Percentiles rank a stretch among this genome's conserved stretches.
phyloP scores from a whole-genome alignment of 2,329 filamentous ascomycete species.

The Monosporascus sp. region DNA sequence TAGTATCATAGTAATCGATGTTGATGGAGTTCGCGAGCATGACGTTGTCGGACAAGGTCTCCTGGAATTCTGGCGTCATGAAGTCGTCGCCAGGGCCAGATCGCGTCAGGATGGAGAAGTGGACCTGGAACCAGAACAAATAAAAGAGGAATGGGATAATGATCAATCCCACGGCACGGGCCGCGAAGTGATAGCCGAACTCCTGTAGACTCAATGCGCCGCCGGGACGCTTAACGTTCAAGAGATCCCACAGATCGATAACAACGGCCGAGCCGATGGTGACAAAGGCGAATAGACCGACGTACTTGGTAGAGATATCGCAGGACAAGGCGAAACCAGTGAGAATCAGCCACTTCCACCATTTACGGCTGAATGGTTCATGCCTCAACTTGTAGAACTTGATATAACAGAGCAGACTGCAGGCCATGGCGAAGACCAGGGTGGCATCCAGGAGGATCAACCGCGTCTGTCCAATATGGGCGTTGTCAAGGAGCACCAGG shows the following conservation, averaged over 20 bases:
- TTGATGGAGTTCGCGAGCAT: slow-evolving; percentile 83
- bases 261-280: slow-evolving; percentile 90
- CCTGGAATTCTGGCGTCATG: slow-evolving; percentile 97
- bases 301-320: slow-evolving; percentile 98
- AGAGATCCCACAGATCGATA: slow-evolving; percentile 91
- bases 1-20: slow-evolving; percentile 84
- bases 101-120: slow-evolving; percentile 81
- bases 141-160: slow-evolving; percentile 95
- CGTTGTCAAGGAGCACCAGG: slow-evolving; percentile 91
- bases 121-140: slow-evolving; percentile 99
- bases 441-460: slow-evolving; percentile 93
- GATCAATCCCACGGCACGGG: slow-evolving; percentile 80
- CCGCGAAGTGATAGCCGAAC: slow-evolving; percentile 85
- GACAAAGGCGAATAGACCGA: slow-evolving; percentile 93
- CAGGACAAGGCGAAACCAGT: slow-evolving; percentile 94
- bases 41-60: slow-evolving; percentile 89
- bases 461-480: slow-evolving; percentile 92
- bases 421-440: slow-evolving; percentile 90
- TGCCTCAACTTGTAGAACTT: slow-evolving; percentile 97
- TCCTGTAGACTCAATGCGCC: slow-evolving; percentile 74
- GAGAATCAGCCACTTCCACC: slow-evolving; percentile 99
- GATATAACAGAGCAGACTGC: slow-evolving; percentile 89
- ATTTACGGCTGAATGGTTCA: slow-evolving; percentile 84
- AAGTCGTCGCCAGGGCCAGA: slow-evolving; percentile 97
- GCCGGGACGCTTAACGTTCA: slow-evolving; percentile 79